Evolutionary conservation across 768 basidiomycete genomes (phyloP).

Genomic region (Mrakia gelida): DNA sequence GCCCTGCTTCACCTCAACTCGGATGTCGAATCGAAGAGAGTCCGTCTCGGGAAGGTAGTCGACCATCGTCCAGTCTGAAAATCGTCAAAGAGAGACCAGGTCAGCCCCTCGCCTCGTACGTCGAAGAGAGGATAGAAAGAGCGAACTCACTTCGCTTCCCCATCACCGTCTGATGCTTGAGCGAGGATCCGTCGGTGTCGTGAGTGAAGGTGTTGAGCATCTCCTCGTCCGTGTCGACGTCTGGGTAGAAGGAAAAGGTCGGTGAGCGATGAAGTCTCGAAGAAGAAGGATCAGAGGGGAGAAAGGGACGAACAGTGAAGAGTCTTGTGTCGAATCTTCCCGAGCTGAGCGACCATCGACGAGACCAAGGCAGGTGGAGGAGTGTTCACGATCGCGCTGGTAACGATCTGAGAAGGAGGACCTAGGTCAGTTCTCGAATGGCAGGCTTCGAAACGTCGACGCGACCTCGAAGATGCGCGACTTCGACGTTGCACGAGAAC

Average conservation of each 20-base stretch:
- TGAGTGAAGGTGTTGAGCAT: slow-evolving; percentile 75
- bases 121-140: not conserved
- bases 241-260: not conserved
- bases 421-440: too few relatives aligned
- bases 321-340: slow-evolving; percentile 71
- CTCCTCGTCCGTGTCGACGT: slow-evolving; percentile 74
- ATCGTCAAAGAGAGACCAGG: not conserved
- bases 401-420: slow-evolving; percentile 48
- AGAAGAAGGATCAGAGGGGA: too few relatives aligned
- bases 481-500: too few relatives aligned
- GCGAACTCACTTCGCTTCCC: slow-evolving; percentile 17
- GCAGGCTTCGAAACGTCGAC: too few relatives aligned
- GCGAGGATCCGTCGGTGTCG: slow-evolving; percentile 70
- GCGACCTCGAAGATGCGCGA: too few relatives aligned
- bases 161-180: slow-evolving; percentile 57
- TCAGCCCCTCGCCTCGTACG: not conserved
- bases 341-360: slow-evolving; percentile 71
- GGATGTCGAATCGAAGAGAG: slow-evolving; percentile 73
- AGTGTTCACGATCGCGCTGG: slow-evolving; percentile 84
- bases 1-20: slow-evolving; percentile 81
- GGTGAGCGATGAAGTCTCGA: not conserved
- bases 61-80: slow-evolving; percentile 40
- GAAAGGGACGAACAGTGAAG: slow-evolving; percentile 48
- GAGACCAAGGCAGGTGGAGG: slow-evolving; percentile 73
- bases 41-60: slow-evolving; percentile 57